These are phyloP conservation scores for Closterium sp. DNA, from an alignment of 139 green algal genomes.

Conservation along the genomic window DNA sequence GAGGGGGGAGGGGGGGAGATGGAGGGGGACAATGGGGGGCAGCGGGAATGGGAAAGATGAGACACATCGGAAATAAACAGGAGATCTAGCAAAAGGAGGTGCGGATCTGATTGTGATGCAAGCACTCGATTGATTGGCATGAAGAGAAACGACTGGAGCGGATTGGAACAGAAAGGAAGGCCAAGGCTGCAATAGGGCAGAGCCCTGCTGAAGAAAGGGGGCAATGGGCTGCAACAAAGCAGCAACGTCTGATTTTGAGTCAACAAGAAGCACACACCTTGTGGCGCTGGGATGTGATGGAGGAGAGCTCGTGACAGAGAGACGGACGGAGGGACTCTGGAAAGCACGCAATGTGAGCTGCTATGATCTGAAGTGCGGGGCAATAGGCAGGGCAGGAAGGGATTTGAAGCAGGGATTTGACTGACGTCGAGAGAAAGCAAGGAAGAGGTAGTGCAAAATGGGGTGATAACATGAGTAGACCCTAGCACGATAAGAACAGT, in stretches of 20 bases:
- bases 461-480: too few species aligned
- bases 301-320: neutral
- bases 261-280: too few species aligned
- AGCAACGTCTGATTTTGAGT: too few species aligned
- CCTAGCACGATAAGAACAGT: too few species aligned
- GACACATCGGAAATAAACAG: neutral
- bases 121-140: neutral
- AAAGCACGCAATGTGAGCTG: neutral
- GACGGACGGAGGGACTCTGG: neutral
- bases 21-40: neutral
- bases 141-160: neutral
- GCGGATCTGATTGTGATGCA: neutral
- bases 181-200: too few species aligned
- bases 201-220: neutral
- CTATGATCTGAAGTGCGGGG: neutral
- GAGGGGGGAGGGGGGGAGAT: neutral
- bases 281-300: neutral
- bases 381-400: neutral
- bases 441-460: too few species aligned
- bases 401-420: neutral
- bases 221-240: too few species aligned
- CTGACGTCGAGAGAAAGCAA: too few species aligned
- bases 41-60: neutral
- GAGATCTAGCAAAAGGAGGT: neutral
- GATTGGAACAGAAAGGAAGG: neutral